These are phyloP conservation scores for Extremus antarcticus DNA, from an alignment of 495 filamentous ascomycete genomes.

Conservation along the genomic window DNA sequence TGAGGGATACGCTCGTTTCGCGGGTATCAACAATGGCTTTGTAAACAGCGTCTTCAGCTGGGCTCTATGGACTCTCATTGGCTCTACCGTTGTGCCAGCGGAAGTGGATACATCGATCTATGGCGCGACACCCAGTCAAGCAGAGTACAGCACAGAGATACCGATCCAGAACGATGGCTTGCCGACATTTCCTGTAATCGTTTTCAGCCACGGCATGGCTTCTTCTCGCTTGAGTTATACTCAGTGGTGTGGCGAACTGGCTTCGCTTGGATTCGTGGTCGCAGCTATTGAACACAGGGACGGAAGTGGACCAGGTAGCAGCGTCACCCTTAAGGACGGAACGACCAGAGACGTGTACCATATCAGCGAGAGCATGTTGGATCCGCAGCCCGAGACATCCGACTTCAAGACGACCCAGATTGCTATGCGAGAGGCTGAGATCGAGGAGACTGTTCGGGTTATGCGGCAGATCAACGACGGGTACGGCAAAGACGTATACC, in stretches of 20 bases:
- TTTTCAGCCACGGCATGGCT: conserved; percentile 46
- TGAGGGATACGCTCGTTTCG: conserved; percentile 39
- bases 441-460: conserved; percentile 38
- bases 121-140: conserved; percentile 16
- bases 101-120: conserved; percentile 35
- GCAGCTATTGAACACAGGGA: conserved; percentile 45
- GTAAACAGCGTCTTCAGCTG: conserved; percentile 30
- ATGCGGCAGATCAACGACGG: conserved; percentile 36
- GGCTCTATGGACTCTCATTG: conserved; percentile 30
- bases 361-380: conserved; percentile 8
- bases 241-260: conserved; percentile 43
- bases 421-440: conserved; percentile 42
- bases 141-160: conserved; percentile 9
- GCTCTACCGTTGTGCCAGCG: conserved; percentile 36
- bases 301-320: conserved; percentile 40
- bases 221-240: conserved; percentile 42
- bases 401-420: conserved; percentile 39
- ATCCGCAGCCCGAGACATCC: conserved; percentile 19
- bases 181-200: conserved; percentile 32
- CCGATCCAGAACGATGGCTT: conserved; percentile 16
- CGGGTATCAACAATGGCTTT: conserved; percentile 34
- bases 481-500: conserved; percentile 26
- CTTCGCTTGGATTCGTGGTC: conserved; percentile 41
- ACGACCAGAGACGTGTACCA: conserved; percentile 22
- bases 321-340: conserved; percentile 29